These are phyloP conservation scores for Camellia lanceoleosa DNA, from an alignment of 148 eudicot genomes.

Conservation along the genomic window DNA sequence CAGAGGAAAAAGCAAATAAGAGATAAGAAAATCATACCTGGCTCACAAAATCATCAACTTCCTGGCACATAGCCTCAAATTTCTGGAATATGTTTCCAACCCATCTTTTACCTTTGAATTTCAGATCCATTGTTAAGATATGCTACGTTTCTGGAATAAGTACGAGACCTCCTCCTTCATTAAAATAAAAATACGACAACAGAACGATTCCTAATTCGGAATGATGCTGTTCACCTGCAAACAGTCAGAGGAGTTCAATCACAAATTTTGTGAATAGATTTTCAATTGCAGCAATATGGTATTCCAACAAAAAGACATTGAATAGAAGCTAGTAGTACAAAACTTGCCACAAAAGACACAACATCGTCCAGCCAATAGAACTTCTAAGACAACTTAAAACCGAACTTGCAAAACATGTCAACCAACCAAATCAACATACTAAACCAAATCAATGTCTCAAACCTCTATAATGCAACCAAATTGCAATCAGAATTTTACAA, in stretches of 20 bases:
- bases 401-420: neutral
- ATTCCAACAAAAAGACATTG: neutral
- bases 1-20: neutral
- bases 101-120: conserved; percentile 28
- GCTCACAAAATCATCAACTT: conserved; percentile 50
- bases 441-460: neutral
- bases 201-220: conserved; percentile 5
- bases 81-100: conserved; percentile 43
- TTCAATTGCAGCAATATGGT: neutral
- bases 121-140: conserved; percentile 32
- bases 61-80: conserved; percentile 52
- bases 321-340: neutral
- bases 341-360: neutral
- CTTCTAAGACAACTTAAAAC: neutral
- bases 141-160: conserved; percentile 1
- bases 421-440: neutral
- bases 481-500: neutral
- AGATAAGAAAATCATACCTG: conserved; percentile 28
- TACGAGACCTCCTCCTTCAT: conserved; percentile 15
- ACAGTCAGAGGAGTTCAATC: conserved; percentile 10
- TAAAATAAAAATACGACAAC: conserved; percentile 11
- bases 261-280: neutral
- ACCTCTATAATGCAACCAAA: neutral
- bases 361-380: neutral
- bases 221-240: conserved; percentile 19